A percentile compares a stretch with the other conserved stretches of the same genome.
Evolutionary conservation across 768 basidiomycete genomes (phyloP).

Genomic region (Tricholoma flavovirens): DNA sequence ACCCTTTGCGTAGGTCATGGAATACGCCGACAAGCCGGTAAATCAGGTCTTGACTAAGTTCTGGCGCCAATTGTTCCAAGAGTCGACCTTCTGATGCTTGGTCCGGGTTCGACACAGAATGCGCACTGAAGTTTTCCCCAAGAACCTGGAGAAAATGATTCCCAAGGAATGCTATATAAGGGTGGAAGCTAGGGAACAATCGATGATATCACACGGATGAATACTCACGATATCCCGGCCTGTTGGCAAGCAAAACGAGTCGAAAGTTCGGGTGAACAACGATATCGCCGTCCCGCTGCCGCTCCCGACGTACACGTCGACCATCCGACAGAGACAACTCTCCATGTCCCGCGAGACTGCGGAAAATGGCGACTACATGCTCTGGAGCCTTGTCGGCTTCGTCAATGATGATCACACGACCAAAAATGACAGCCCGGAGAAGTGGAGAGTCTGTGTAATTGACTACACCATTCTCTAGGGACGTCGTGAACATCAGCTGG

Average conservation of each 20-base stretch:
- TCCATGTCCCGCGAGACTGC: slow-evolving; percentile 59
- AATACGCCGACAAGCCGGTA: slow-evolving; percentile 56
- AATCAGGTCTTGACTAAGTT: slow-evolving; percentile 47
- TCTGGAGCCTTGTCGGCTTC: slow-evolving; percentile 73
- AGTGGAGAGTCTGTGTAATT: slow-evolving; percentile 62
- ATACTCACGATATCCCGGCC: slow-evolving; percentile 61
- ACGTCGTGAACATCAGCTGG: slow-evolving; percentile 65
- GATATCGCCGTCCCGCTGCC: slow-evolving; percentile 48
- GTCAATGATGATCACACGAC: slow-evolving; percentile 64
- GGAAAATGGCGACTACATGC: slow-evolving; percentile 67
- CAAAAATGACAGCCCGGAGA: slow-evolving; percentile 53
- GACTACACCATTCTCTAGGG: slow-evolving; percentile 51
- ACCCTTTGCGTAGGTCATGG: slow-evolving; percentile 54
- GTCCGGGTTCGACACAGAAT: slow-evolving; percentile 64
- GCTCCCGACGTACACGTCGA: slow-evolving; percentile 41
- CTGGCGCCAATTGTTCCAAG: slow-evolving; percentile 56
- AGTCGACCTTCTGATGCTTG: slow-evolving; percentile 58
- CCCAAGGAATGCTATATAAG: slow-evolving; percentile 55
- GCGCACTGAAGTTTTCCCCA: slow-evolving; percentile 63
- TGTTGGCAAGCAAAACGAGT: slow-evolving; percentile 57
- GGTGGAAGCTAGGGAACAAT: background rate
- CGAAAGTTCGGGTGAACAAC: slow-evolving; percentile 60
- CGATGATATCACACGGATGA: background rate
- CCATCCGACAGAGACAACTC: slow-evolving; percentile 64
- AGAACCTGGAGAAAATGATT: slow-evolving; percentile 71